Base-by-base conservation (phyloP, 2,329 filamentous ascomycete species). In the Clarireedia monteithiana region DNA sequence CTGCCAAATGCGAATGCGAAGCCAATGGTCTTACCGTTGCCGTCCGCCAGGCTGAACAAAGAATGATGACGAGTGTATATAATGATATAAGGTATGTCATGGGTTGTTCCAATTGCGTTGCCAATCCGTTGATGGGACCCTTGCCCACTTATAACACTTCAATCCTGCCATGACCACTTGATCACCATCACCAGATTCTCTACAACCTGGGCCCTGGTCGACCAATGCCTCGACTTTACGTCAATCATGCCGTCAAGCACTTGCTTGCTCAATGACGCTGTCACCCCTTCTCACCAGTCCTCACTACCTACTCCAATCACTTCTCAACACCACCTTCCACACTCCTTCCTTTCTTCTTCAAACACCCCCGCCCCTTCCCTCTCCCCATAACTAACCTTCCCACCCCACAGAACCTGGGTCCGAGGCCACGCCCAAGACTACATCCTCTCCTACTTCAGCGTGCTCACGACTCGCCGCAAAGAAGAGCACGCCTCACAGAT, bases 381-480 rank as follows among this genome's bases (percentile, higher is more conserved):
- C 48, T 49, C 5, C 20, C 36, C 14, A 20, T 20, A 15, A 51
- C 40, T 55, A 36, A 55, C 20, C 23, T 23, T 10, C n/a, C 4
- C 17, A n/a, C 17, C 9, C 20, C 63, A 61, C 46, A 86, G 83
- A 54, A 70, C 73, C 56, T 86, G 83, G 83, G 84, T 86, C 55
- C 78, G 82, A 58, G 75, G 74, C 58, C 83, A 84, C 63, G 83
- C 83, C 57, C 82, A 85, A 69, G 83, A 86, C 67, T 85, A 84
- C 66, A 85, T 86, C 65, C 77, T 86, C 56, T 77, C 80, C 61
- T 84, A 86, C 70, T 86, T 84, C 69, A 74, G 76, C 56, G 72
- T 81, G 45, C 78, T 85, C 62, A 81, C 79, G 24, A 79, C 84
- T 61, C 77, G 80, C 49, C 81, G 83, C 59, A 83, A 83, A 67